These are phyloP conservation scores for Ceratobasidium sp. DNA, from an alignment of 1,284 basidiomycete species.

Conservation along the genomic window DNA sequence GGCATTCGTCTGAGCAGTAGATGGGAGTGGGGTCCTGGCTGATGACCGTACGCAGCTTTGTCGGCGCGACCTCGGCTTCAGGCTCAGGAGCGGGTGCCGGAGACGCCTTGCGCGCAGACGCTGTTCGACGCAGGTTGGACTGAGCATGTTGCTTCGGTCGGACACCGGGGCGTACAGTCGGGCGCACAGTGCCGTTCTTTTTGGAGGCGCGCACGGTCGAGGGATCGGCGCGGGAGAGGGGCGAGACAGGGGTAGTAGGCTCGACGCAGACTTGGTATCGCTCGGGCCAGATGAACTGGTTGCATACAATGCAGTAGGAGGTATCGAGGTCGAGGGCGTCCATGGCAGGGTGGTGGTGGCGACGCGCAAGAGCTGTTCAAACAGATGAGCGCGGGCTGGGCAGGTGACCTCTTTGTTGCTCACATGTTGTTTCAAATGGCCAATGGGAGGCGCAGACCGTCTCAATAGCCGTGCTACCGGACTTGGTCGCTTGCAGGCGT, in stretches of 20 bases:
- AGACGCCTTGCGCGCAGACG: constrained; percentile 13
- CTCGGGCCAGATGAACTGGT: constrained; percentile 42
- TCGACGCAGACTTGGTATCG: constrained; percentile 33
- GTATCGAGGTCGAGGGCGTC: constrained; percentile 40
- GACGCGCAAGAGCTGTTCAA: background rate
- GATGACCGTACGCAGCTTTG: constrained; percentile 70
- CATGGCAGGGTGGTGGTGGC: constrained; percentile 31
- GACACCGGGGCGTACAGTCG: background rate
- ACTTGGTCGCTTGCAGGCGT: constrained; percentile 29
- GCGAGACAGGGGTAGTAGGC: background rate
- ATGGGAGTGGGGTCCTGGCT: constrained; percentile 77
- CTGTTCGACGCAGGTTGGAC: constrained; percentile 8
- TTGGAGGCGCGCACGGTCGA: constrained; percentile 31
- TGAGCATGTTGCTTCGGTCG: constrained; percentile 10
- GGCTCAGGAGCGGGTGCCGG: background rate
- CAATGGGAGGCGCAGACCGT: background rate
- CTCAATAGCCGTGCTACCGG: constrained; percentile 19
- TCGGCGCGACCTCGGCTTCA: constrained; percentile 49
- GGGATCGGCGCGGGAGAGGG: background rate
- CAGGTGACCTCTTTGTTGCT: constrained; percentile 28
- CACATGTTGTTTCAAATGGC: constrained; percentile 38
- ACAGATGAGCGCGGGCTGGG: background rate
- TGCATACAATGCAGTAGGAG: constrained; percentile 40
- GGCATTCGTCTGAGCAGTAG: constrained; percentile 82
- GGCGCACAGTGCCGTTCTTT: constrained; percentile 19